Evolutionary conservation across 257 asterid genomes (phyloP), one percentile per base, ranked within the genome.

Genomic region (Solanum ossicruentum): DNA sequence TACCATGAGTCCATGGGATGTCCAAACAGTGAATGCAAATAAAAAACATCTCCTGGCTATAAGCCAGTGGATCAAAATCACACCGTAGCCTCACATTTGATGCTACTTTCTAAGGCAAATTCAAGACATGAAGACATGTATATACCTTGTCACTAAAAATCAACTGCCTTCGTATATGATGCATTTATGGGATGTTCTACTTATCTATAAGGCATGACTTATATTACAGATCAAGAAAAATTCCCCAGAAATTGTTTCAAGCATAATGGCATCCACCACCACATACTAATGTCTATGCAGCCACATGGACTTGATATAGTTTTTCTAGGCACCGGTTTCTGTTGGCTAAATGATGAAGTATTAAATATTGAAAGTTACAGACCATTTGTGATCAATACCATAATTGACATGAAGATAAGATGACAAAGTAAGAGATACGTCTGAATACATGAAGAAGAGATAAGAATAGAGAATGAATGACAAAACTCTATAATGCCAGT

Each of bases 31-130:
- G 26, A 26, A 26, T 26, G 26, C 26, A 26, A 26, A 26, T 26
- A 26, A 26, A 26, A 26, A 26, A 26, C 26, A 26, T 91, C 91
- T 89, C 87, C 89, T 36, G 93, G 28, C 28, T 26, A 87, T 47
- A 73, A 45, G 12, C 21, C 81, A 47, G 58, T 12, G 21, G 41
- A 73, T 73, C 81, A 73, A 51, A 72, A 73, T 73, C 81, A 73
- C 17, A 73, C 81, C 3, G 8, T 32, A 21, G 21, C 41, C 21
- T 77, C 21, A 51, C 23, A 2, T 49, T 23, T 77, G 82, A 49
- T 8, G 61, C 61, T 77, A 51, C 82, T 23, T 21, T 23, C 23
- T 77, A 20, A 77, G 26, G 61, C 63, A 77, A 16, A 51, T 15
- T 52, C 20, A 9, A 51, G 63, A 51, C 47, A 51, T 21, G 82